Percentiles rank a stretch among this genome's conserved stretches.
Evolutionary conservation across 768 basidiomycete species (phyloP).

Genomic region (Podaxis mareebaensis): DNA sequence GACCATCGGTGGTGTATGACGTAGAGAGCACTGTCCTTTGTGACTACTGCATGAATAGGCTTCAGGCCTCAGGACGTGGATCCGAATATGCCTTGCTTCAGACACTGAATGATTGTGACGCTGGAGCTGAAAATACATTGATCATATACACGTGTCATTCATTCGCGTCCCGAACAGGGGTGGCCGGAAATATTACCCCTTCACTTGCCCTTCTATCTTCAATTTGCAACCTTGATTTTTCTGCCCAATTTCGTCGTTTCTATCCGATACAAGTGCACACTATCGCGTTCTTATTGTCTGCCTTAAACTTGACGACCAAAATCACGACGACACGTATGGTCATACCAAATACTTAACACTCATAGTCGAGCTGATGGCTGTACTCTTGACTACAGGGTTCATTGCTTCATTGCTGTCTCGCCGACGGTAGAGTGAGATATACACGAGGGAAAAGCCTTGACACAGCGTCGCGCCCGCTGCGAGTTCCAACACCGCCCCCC

Average conservation of each 20-base stretch:
- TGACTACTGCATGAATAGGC: no score
- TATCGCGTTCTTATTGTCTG: no score
- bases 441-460: not conserved
- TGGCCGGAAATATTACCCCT: not conserved
- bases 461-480: not conserved
- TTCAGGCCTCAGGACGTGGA: no score
- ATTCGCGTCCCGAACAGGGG: not conserved
- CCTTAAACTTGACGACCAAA: not conserved
- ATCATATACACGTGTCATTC: constrained; percentile 4
- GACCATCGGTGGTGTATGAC: not conserved
- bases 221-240: not conserved
- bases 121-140: not conserved
- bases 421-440: not conserved
- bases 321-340: constrained; percentile 3
- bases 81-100: not conserved
- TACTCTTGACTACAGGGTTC: not conserved
- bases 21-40: not conserved
- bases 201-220: not conserved
- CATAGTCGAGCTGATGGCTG: not conserved
- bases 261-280: no score
- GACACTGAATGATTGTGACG: not conserved
- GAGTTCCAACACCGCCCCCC: not conserved
- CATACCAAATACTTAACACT: not conserved
- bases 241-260: not conserved
- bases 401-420: not conserved